Evolutionary conservation across 2,329 filamentous ascomycete species (phyloP).

Genomic region (Aspergillus neotritici): DNA sequence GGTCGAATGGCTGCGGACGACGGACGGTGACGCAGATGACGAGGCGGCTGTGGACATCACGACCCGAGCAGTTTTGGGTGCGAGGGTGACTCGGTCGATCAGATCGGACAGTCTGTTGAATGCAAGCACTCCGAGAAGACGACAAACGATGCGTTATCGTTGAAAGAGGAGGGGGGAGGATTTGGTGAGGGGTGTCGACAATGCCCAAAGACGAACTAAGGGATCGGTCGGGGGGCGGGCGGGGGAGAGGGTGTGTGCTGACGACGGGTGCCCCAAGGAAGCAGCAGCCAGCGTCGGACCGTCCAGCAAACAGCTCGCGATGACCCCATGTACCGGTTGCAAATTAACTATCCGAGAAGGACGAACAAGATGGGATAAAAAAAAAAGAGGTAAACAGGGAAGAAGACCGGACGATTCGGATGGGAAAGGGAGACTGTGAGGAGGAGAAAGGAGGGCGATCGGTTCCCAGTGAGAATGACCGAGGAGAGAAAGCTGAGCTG

Average conservation of each 20-base stretch:
- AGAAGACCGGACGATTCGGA: neutral
- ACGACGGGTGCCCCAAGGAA: constrained; percentile 14
- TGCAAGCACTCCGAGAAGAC: too few relatives aligned
- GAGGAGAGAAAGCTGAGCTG: neutral
- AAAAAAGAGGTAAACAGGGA: neutral
- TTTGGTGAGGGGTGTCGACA: constrained; percentile 7
- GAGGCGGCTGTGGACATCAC: constrained; percentile 44
- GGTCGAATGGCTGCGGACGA: constrained; percentile 48
- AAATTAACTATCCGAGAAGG: neutral
- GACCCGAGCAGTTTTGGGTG: constrained; percentile 8
- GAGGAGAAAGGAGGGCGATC: too few relatives aligned
- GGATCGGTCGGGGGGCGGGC: constrained; percentile 18
- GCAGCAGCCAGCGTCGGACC: constrained; percentile 12
- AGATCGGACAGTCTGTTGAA: constrained; percentile 5
- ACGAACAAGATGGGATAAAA: neutral
- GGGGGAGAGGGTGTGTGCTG: constrained; percentile 19
- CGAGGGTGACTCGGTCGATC: constrained; percentile 10
- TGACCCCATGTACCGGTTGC: constrained; percentile 12
- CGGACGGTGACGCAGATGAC: constrained; percentile 40
- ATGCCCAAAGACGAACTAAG: constrained; percentile 10
- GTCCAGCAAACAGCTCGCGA: constrained; percentile 11
- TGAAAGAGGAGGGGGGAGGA: constrained; percentile 5
- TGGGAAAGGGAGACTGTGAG: neutral
- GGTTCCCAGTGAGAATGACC: neutral
- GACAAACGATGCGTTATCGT: neutral